Base-by-base conservation (phyloP, 2,329 filamentous ascomycete genomes). In the Aureobasidium lini region DNA sequence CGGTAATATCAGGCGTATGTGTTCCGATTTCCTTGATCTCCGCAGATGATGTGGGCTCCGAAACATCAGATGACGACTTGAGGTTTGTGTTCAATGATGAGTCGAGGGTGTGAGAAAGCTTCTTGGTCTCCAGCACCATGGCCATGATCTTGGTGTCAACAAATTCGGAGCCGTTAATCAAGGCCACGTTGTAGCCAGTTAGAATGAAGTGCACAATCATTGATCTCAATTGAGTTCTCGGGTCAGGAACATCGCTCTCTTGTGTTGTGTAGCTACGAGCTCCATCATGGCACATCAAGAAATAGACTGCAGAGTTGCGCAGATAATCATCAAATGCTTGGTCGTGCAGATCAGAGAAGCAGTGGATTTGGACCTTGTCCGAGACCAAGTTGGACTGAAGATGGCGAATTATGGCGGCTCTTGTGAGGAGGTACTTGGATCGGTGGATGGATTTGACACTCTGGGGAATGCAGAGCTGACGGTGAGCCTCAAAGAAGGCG, bases 281-380 rank as follows among this genome's bases (percentile, higher is more conserved):
- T 47, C 85, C 86, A 68, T 89, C 84, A 64, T 88, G 85, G 56
- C 81, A 83, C 75, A 91, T 81, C 56, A 90, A 72, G 64, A 90
- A 89, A 66, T 88, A 85, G 3, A 84, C 74, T 0, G 82, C 79
- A 28, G 79, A 77, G 1, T 69, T 66, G 2, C 73, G 63, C 1
- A 88, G 72, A 65, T 89, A 88, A 1, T 76, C 65, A 5, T 69
- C 62, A 64, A 89, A 90, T 0, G 73, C 73, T 0, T 69, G 52
- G 40, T 61, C 59, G 9, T 59, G n/a, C 31, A 47, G 16, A 43
- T 1, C 73, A 66, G 49, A 76, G 73, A 43, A 82, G 73, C 71
- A 53, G 75, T 67, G 2, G 65, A 63, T n/a, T 61, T 61, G 15
- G 68, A 65, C n/a, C 8, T 36, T 4, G 39, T 48, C 37, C 18